phyloP scores from a whole-genome alignment of 768 basidiomycete genomes.

The Boletellus sp. region DNA sequence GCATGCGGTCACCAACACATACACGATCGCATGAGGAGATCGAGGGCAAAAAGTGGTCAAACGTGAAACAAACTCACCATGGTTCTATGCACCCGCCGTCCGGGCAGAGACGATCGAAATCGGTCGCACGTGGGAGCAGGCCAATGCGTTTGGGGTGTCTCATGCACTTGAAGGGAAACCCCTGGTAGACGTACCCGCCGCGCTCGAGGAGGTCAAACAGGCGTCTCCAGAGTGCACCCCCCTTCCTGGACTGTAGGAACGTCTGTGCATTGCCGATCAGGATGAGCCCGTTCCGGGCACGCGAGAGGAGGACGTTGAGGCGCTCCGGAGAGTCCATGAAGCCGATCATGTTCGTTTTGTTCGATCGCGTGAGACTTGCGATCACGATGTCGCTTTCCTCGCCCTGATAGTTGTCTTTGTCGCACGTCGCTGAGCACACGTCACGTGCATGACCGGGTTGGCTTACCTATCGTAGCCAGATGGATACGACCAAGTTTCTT shows the following conservation, averaged over 20 bases:
- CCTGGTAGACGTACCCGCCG: conserved; percentile 4
- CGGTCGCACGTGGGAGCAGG: conserved; percentile 38
- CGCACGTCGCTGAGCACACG: neutral
- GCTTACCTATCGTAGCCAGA: conserved; percentile 64
- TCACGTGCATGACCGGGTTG: neutral
- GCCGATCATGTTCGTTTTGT: conserved; percentile 52
- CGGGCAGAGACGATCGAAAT: conserved; percentile 53
- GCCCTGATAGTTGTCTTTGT: conserved; percentile 71
- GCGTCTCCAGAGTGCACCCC: conserved; percentile 13
- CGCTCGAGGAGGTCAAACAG: conserved; percentile 12
- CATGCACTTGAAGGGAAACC: conserved; percentile 56
- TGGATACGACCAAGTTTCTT: conserved; percentile 39
- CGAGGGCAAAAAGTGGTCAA: neutral
- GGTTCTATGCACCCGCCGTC: conserved; percentile 59
- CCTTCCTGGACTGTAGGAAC: conserved; percentile 35
- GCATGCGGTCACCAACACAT: too few relatives aligned
- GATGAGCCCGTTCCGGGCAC: conserved; percentile 60
- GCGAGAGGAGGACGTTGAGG: conserved; percentile 65
- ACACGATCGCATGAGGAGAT: too few relatives aligned
- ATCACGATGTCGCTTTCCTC: conserved; percentile 71
- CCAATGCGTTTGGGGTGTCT: conserved; percentile 43
- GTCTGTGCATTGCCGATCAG: conserved; percentile 64
- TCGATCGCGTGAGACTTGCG: conserved; percentile 58
- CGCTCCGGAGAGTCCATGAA: conserved; percentile 71
- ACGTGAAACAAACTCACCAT: conserved; percentile 41